phyloP scores from a whole-genome alignment of 2,329 filamentous ascomycete species.

The Epichloe amarillans region DNA sequence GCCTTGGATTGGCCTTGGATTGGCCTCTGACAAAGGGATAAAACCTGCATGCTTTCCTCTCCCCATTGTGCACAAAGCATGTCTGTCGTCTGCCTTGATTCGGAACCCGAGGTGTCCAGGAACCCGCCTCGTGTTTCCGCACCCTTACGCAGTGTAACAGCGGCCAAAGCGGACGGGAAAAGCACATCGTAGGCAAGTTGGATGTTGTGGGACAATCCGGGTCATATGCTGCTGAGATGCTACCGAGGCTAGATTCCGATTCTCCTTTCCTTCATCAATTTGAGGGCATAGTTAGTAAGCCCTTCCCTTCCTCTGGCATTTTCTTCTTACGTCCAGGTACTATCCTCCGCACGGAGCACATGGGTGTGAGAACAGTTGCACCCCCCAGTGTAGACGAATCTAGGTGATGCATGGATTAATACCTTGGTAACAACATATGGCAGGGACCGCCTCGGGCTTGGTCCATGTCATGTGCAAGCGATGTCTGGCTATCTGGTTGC shows the following conservation, averaged over 20 bases:
- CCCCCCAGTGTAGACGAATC: too few relatives aligned
- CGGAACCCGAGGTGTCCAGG: background rate
- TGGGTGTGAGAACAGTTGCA: too few relatives aligned
- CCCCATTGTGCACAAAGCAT: background rate
- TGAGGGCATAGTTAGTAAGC: too few relatives aligned
- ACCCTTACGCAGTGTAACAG: conserved; percentile 1
- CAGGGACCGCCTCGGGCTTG: too few relatives aligned
- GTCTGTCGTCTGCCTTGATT: background rate
- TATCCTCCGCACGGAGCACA: too few relatives aligned
- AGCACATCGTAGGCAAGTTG: background rate
- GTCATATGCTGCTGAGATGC: background rate
- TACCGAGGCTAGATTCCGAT: background rate
- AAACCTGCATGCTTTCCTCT: background rate
- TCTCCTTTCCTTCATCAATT: too few relatives aligned
- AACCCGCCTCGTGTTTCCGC: background rate
- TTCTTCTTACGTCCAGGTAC: too few relatives aligned
- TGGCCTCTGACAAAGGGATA: background rate
- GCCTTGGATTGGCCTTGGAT: background rate
- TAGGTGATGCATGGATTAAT: too few relatives aligned
- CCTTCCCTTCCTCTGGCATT: too few relatives aligned
- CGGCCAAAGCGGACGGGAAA: conserved; percentile 2
- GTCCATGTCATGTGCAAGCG: too few relatives aligned
- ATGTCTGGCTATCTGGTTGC: too few relatives aligned
- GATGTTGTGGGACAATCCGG: conserved; percentile 1
- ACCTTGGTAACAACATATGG: too few relatives aligned